Percentiles rank a stretch among this genome's conserved stretches.
phyloP scores from a whole-genome alignment of 768 basidiomycete genomes.

The Leccinum obscurum region DNA sequence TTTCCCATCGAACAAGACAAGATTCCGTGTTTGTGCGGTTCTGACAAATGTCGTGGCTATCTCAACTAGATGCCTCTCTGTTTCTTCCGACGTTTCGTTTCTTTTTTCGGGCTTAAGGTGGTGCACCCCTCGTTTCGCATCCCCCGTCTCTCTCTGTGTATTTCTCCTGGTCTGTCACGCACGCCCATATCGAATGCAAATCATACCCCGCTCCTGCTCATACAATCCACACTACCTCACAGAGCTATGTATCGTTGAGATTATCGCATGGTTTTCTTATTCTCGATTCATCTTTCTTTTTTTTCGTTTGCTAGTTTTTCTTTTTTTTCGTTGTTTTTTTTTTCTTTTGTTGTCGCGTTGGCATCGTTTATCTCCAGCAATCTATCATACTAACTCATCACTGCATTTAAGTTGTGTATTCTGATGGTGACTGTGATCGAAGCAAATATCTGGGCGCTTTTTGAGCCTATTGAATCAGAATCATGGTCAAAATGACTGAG shows the following conservation, averaged over 20 bases:
- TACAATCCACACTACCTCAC: slow-evolving; percentile 20
- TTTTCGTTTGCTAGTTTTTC: neutral
- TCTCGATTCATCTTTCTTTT: neutral
- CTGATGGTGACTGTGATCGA: neutral
- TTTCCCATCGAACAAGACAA: slow-evolving; percentile 99
- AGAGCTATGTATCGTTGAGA: slow-evolving; percentile 32
- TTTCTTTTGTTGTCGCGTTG: slow-evolving; percentile 4
- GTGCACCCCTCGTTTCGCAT: neutral
- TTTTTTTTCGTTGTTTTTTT: neutral
- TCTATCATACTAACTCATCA: slow-evolving; percentile 13
- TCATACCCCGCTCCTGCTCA: slow-evolving; percentile 21
- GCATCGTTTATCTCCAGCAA: slow-evolving; percentile 16
- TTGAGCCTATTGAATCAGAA: no score
- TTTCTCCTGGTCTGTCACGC: slow-evolving; percentile 9
- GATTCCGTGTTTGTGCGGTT: slow-evolving; percentile 90
- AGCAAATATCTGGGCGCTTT: no score
- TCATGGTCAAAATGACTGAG: no score
- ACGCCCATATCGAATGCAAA: slow-evolving; percentile 13
- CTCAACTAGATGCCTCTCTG: slow-evolving; percentile 69
- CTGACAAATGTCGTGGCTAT: slow-evolving; percentile 89
- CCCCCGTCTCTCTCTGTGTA: neutral
- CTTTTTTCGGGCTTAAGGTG: neutral
- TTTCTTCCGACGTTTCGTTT: neutral
- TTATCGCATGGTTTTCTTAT: slow-evolving; percentile 24
- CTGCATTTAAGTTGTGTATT: neutral